These are phyloP conservation scores for Pinus albicaulis DNA, from an alignment of 75 land plant species.

Conservation along the genomic window DNA sequence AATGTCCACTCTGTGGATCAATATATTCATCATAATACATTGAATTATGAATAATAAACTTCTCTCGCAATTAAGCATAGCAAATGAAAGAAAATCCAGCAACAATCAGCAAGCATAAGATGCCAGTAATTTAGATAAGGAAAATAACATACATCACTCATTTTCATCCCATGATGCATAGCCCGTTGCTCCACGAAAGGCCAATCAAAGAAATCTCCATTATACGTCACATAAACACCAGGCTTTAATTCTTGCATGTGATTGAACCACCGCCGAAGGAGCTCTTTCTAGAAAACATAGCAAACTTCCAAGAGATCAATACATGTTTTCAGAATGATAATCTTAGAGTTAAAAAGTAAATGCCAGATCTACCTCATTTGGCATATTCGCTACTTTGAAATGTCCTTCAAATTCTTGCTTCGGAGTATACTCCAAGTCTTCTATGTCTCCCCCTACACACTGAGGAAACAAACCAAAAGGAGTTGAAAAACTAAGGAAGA, in stretches of 20 bases:
- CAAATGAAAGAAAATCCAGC: background rate
- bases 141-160: conserved; percentile 76
- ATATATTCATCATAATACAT: background rate
- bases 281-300: conserved; percentile 60
- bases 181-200: conserved; percentile 90
- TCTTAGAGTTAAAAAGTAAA: background rate
- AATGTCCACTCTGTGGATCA: background rate
- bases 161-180: conserved; percentile 73
- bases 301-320: background rate
- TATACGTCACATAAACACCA: conserved; percentile 95
- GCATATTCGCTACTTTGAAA: conserved; percentile 90
- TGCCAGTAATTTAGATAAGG: conserved; percentile 3
- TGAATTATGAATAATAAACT: background rate
- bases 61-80: background rate
- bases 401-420: conserved; percentile 95
- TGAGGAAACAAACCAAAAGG: conserved; percentile 17
- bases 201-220: conserved; percentile 99
- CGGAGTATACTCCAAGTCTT: conserved; percentile 95
- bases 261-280: conserved; percentile 75
- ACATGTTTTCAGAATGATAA: background rate
- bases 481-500: background rate
- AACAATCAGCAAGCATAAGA: background rate
- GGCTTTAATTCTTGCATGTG: conserved; percentile 98
- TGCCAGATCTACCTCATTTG: conserved; percentile 67
- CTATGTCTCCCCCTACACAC: conserved; percentile 98